phyloP scores from a whole-genome alignment of 176 grass and related monocot genomes.

The Triticum urartu region DNA sequence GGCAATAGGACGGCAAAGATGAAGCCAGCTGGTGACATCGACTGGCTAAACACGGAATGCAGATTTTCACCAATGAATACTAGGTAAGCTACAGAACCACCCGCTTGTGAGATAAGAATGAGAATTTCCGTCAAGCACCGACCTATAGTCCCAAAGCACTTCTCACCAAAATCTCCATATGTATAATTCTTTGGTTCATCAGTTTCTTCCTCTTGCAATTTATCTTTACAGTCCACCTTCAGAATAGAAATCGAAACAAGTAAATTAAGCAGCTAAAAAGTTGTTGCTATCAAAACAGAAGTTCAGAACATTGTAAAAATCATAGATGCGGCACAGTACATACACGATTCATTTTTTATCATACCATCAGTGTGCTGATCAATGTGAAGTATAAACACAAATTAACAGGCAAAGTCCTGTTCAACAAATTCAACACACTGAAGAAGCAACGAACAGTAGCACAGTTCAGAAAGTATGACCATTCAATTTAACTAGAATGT shows the following conservation, averaged over 20 bases:
- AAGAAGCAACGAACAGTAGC: not conserved
- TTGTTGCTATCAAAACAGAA: not conserved
- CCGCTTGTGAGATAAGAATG: slow-evolving; percentile 72
- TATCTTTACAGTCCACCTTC: slow-evolving; percentile 80
- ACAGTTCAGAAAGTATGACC: not conserved
- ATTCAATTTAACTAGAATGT: not conserved
- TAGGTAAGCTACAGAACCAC: slow-evolving; percentile 74
- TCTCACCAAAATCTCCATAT: slow-evolving; percentile 81
- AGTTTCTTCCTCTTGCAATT: slow-evolving; percentile 44
- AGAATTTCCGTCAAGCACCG: slow-evolving; percentile 76
- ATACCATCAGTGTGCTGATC: not conserved
- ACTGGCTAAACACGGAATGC: slow-evolving; percentile 59
- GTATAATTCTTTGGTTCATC: slow-evolving; percentile 41
- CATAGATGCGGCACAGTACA: too few relatives aligned
- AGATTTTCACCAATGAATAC: slow-evolving; percentile 97
- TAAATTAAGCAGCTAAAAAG: slow-evolving; percentile 18
- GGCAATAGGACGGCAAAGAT: slow-evolving; percentile 80
- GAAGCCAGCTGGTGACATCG: slow-evolving; percentile 47
- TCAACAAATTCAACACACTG: not conserved
- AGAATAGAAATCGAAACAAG: slow-evolving; percentile 12
- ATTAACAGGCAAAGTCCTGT: not conserved
- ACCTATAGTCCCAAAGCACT: slow-evolving; percentile 63
- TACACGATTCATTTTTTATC: too few relatives aligned
- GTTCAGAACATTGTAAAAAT: too few relatives aligned
- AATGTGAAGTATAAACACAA: not conserved